These are phyloP conservation scores for Tranzscheliella williamsii DNA, from an alignment of 1,284 basidiomycete genomes.

Conservation along the genomic window DNA sequence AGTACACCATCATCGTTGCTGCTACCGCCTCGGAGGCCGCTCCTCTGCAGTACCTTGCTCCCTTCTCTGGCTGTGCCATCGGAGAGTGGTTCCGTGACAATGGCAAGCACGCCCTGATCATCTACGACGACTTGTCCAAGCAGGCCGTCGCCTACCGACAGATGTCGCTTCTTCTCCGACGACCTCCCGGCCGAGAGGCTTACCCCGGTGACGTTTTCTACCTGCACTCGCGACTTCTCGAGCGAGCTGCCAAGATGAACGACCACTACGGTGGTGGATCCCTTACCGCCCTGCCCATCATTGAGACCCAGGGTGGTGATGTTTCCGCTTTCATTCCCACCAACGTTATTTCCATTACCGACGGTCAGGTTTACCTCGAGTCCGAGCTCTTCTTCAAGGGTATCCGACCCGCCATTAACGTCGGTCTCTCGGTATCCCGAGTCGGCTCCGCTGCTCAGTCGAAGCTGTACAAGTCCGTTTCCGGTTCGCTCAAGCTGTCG, in stretches of 20 bases:
- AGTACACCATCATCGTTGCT: slow-evolving; percentile 98
- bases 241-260: slow-evolving; percentile 99
- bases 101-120: slow-evolving; percentile 91
- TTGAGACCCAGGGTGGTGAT: slow-evolving; percentile 99
- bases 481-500: slow-evolving; percentile 98
- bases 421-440: slow-evolving; percentile 99
- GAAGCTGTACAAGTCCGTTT: slow-evolving; percentile 86
- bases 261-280: slow-evolving; percentile 97
- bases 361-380: slow-evolving; percentile 61
- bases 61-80: slow-evolving; percentile 99
- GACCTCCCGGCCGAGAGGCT: slow-evolving; percentile 99
- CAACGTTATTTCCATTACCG: slow-evolving; percentile 61
- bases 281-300: slow-evolving; percentile 96
- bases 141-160: slow-evolving; percentile 99
- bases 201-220: slow-evolving; percentile 99
- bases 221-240: slow-evolving; percentile 98
- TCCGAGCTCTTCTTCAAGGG: slow-evolving; percentile 91
- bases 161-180: slow-evolving; percentile 98
- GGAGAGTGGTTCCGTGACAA: slow-evolving; percentile 99
- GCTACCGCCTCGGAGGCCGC: slow-evolving; percentile 98
- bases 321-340: slow-evolving; percentile 75
- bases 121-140: slow-evolving; percentile 99
- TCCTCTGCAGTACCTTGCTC: slow-evolving; percentile 97
- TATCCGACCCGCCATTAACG: slow-evolving; percentile 98
- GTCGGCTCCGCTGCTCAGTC: slow-evolving; percentile 99